phyloP scores from a whole-genome alignment of 257 asterid genomes.

The Gynochthodes officinalis region DNA sequence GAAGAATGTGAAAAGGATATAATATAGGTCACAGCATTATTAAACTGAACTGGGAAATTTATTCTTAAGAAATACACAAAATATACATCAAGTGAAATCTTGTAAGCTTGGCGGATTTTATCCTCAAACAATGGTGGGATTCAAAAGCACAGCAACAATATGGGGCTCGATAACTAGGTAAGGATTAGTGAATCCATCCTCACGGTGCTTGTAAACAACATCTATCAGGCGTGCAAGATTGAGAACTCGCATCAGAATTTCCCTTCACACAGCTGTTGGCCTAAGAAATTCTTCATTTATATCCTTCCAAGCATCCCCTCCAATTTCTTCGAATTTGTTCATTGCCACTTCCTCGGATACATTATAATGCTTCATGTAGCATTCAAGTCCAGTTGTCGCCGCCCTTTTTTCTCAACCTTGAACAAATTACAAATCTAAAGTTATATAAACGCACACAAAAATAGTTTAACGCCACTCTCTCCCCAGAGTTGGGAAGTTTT shows the following conservation, averaged over 20 bases:
- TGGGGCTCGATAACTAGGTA: slow-evolving; percentile 41
- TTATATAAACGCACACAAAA: too few species aligned
- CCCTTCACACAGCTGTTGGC: slow-evolving; percentile 19
- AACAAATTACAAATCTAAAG: accelerated
- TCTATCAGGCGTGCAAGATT: slow-evolving; percentile 40
- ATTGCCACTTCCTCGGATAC: slow-evolving; percentile 37
- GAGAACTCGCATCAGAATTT: slow-evolving; percentile 22
- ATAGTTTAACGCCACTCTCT: too few species aligned
- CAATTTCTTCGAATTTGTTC: slow-evolving; percentile 28
- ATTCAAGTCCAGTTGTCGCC: slow-evolving; percentile 17
- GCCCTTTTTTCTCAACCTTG: not conserved
- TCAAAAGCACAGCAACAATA: slow-evolving; percentile 25
- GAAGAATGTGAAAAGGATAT: too few species aligned
- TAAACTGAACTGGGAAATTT: too few species aligned
- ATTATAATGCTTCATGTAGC: slow-evolving; percentile 41
- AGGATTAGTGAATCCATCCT: slow-evolving; percentile 48
- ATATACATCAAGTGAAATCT: too few species aligned
- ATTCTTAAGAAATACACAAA: too few species aligned
- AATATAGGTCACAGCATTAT: too few species aligned
- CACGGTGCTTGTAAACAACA: slow-evolving; percentile 32
- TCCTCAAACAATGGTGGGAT: slow-evolving; percentile 11
- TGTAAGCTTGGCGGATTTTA: too few species aligned
- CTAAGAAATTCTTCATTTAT: slow-evolving; percentile 36
- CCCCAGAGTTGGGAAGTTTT: too few species aligned
- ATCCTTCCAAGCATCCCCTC: slow-evolving; percentile 49